These are phyloP conservation scores for Hypoxylon sp. DNA, from an alignment of 2,329 filamentous ascomycete species.

Conservation along the genomic window DNA sequence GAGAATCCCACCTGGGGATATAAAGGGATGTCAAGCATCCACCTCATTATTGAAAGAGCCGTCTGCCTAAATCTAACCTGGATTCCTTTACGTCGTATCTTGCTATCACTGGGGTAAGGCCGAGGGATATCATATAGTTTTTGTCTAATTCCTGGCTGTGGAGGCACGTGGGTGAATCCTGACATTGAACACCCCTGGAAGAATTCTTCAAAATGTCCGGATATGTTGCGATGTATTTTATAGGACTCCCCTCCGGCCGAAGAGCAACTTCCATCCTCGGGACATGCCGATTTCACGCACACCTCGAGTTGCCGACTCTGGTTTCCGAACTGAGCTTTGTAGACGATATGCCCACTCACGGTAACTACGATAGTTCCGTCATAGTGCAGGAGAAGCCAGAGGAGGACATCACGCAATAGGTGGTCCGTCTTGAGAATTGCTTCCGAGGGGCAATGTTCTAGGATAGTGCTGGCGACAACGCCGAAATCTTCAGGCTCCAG, in stretches of 20 bases:
- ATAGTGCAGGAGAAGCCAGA: conserved; percentile 6
- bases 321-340: conserved; percentile 6
- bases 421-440: conserved; percentile 2
- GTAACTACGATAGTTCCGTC: conserved; percentile 7
- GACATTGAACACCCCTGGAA: conserved; percentile 3
- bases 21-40: conserved; percentile 1
- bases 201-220: conserved; percentile 4
- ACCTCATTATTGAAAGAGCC: conserved; percentile 2
- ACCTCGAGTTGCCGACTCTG: background rate
- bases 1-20: conserved; percentile 4
- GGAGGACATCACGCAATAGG: conserved; percentile 2
- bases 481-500: conserved; percentile 2
- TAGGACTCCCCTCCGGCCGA: background rate
- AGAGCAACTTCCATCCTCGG: conserved; percentile 3
- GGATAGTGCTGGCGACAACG: background rate
- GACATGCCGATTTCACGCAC: conserved; percentile 1
- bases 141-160: conserved; percentile 8
- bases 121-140: conserved; percentile 11
- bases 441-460: background rate
- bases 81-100: conserved; percentile 3
- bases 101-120: conserved; percentile 2
- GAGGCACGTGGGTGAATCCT: background rate
- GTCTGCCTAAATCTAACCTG: background rate
- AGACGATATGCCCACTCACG: background rate
- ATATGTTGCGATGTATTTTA: background rate